Percentiles rank a stretch among this genome's conserved stretches.
These are phyloP conservation scores for Achlya hypogyna DNA, from an alignment of 352 stramenopile genomes.

Conservation along the genomic window DNA sequence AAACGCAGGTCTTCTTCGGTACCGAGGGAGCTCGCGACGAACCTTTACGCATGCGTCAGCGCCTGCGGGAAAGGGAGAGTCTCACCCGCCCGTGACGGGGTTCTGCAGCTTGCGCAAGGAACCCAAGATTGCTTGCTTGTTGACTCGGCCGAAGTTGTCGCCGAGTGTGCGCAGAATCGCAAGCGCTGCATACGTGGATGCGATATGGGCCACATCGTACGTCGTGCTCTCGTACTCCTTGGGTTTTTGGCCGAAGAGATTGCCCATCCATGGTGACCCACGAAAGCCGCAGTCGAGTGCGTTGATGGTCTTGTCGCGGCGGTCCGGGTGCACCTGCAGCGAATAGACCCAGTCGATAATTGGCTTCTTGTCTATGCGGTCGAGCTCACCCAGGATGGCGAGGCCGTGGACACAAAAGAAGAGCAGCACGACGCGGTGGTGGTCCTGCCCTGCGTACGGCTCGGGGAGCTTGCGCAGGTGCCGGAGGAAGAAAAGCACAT, in stretches of 20 bases:
- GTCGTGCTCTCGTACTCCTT: slow-evolving; percentile 48
- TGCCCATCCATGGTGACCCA: slow-evolving; percentile 54
- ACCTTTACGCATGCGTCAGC: slow-evolving; percentile 31
- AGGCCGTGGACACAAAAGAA: slow-evolving; percentile 83
- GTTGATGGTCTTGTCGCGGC: slow-evolving; percentile 34
- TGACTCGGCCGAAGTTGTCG: slow-evolving; percentile 66
- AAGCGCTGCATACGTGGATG: slow-evolving; percentile 74
- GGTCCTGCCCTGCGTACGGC: slow-evolving; percentile 72
- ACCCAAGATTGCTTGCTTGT: slow-evolving; percentile 54
- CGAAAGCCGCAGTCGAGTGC: slow-evolving; percentile 64
- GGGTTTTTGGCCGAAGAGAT: slow-evolving; percentile 37
- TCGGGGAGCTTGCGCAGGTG: slow-evolving; percentile 57
- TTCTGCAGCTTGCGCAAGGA: slow-evolving; percentile 68
- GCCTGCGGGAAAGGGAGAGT: background rate
- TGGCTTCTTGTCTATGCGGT: slow-evolving; percentile 53
- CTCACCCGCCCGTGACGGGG: slow-evolving; percentile 52
- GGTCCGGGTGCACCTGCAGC: slow-evolving; percentile 64
- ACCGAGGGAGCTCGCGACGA: slow-evolving; percentile 50
- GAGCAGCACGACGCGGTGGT: slow-evolving; percentile 67
- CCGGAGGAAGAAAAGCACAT: slow-evolving; percentile 73
- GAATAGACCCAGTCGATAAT: slow-evolving; percentile 84
- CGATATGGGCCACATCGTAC: slow-evolving; percentile 81
- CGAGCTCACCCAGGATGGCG: slow-evolving; percentile 63
- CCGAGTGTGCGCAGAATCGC: slow-evolving; percentile 78
- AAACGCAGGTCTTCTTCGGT: slow-evolving; percentile 86